Evolutionary conservation across 441 rosid genomes (phyloP).

Genomic region (Flueggea neowawraea): DNA sequence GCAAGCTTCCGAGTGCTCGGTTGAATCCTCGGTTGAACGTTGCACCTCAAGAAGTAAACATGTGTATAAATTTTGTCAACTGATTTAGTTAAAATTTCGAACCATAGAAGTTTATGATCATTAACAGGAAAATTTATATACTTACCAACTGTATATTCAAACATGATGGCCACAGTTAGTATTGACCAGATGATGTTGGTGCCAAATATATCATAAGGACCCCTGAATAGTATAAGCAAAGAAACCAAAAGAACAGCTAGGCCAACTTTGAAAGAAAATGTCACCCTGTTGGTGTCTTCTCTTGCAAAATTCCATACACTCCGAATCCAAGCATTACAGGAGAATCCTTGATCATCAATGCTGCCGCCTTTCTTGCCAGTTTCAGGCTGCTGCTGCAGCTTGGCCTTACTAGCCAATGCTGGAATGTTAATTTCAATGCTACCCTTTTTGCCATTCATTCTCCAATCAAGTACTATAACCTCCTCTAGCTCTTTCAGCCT

Average conservation of each 20-base stretch:
- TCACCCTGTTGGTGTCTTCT: slow-evolving; percentile 51
- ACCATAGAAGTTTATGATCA: not conserved
- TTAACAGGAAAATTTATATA: not conserved
- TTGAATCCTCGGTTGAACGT: slow-evolving; percentile 73
- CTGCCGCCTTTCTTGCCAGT: slow-evolving; percentile 8
- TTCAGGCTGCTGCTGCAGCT: slow-evolving; percentile 10
- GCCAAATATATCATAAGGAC: slow-evolving; percentile 64
- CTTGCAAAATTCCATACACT: slow-evolving; percentile 49
- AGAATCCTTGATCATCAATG: slow-evolving; percentile 2
- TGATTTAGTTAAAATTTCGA: no score
- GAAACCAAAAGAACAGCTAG: slow-evolving; percentile 64
- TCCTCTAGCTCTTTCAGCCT: slow-evolving; percentile 12
- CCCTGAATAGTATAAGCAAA: slow-evolving; percentile 50
- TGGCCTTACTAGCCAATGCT: slow-evolving; percentile 21
- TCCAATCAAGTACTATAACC: slow-evolving; percentile 20
- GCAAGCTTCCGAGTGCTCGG: slow-evolving; percentile 63
- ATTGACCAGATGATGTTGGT: slow-evolving; percentile 64
- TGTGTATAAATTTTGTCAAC: no score
- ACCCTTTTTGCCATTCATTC: slow-evolving; percentile 65
- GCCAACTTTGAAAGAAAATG: slow-evolving; percentile 60
- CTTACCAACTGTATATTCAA: slow-evolving; percentile 70
- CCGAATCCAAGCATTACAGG: slow-evolving; percentile 34
- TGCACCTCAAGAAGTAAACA: slow-evolving; percentile 33
- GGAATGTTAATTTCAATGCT: slow-evolving; percentile 38
- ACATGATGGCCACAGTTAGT: slow-evolving; percentile 74